Evolutionary conservation across 106 monocot genomes (phyloP).

Genomic region (Apostasia shenzhenica): DNA sequence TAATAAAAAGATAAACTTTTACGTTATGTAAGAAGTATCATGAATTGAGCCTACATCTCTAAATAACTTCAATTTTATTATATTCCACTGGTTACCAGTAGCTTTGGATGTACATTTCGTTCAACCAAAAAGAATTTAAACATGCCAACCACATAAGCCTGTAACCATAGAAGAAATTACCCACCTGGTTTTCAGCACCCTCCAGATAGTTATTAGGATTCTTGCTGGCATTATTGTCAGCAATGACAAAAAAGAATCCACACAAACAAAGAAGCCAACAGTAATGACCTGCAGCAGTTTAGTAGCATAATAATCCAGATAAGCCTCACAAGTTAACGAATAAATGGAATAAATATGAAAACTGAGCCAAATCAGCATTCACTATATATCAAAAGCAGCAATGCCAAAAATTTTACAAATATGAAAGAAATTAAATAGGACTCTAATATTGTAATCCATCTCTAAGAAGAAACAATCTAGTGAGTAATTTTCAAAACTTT

Average conservation of each 20-base stretch:
- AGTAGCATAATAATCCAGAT: slow-evolving; percentile 19
- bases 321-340: not conserved
- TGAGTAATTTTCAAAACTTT: not conserved
- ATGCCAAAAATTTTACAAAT: no score
- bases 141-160: no score
- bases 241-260: slow-evolving; percentile 91
- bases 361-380: no score
- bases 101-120: no score
- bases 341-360: not conserved
- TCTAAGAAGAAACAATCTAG: not conserved
- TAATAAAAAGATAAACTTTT: no score
- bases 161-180: not conserved
- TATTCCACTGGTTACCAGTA: no score
- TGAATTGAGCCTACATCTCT: no score
- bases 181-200: slow-evolving; percentile 69
- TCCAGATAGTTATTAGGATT: slow-evolving; percentile 62
- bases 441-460: not conserved
- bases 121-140: no score
- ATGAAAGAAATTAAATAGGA: no score
- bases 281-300: slow-evolving; percentile 76
- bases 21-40: no score
- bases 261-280: slow-evolving; percentile 88
- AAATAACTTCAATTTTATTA: no score
- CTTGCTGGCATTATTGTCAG: slow-evolving; percentile 91
- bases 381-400: not conserved